Evolutionary conservation across 1,139 yeast genomes (phyloP).

Genomic region (Pichia sp.): DNA sequence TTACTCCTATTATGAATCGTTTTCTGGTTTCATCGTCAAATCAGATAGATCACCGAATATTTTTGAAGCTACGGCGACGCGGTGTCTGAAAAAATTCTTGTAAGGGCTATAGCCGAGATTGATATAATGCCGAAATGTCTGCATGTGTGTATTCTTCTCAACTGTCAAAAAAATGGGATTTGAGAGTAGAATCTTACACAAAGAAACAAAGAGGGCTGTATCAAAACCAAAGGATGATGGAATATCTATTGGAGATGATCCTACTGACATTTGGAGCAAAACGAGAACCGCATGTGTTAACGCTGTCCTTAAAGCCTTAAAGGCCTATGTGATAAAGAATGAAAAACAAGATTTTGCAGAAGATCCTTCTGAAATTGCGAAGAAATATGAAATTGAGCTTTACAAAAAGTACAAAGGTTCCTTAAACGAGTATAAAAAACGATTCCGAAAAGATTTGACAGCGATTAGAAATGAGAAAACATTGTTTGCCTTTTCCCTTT

Average conservation of each 20-base stretch:
- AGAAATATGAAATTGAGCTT: conserved; percentile 20
- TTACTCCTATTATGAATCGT: too few species aligned
- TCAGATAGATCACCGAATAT: too few species aligned
- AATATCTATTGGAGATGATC: conserved; percentile 21
- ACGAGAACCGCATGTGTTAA: conserved; percentile 22
- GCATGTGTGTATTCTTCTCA: neutral
- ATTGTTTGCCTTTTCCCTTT: conserved; percentile 22
- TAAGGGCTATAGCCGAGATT: too few species aligned
- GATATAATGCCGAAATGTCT: neutral
- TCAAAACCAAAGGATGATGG: conserved; percentile 7
- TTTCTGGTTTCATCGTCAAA: too few species aligned
- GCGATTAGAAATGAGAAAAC: conserved; percentile 27
- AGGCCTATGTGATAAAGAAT: conserved; percentile 6
- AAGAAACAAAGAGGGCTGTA: neutral
- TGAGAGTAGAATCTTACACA: neutral
- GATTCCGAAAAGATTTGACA: conserved; percentile 26
- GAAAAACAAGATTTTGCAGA: neutral
- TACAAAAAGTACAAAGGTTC: conserved; percentile 14
- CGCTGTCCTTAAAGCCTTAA: conserved; percentile 19
- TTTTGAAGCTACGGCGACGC: too few species aligned
- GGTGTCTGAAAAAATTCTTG: too few species aligned
- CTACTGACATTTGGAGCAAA: conserved; percentile 23
- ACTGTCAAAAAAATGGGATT: neutral
- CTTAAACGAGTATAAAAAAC: conserved; percentile 19
- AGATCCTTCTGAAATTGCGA: conserved; percentile 11